phyloP scores from a whole-genome alignment of 1,284 basidiomycete species.

The Pyrrhoderma noxium region DNA sequence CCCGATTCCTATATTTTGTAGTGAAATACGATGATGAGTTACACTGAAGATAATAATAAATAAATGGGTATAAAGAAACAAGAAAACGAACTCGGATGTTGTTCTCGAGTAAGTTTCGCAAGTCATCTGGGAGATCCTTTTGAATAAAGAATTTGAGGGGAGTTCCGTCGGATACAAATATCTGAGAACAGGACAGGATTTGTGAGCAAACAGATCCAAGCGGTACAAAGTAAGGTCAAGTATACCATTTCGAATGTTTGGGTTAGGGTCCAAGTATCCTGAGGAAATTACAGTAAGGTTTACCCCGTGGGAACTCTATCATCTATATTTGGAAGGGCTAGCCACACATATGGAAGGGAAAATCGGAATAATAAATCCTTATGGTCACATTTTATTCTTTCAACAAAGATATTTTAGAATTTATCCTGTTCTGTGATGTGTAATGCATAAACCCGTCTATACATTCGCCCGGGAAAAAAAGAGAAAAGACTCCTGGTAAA shows the following conservation, averaged over 20 bases:
- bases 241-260: constrained; percentile 6
- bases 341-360: too few relatives aligned
- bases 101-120: constrained; percentile 60
- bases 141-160: constrained; percentile 76
- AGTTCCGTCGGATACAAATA: constrained; percentile 60
- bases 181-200: constrained; percentile 25
- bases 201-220: neutral
- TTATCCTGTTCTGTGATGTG: too few relatives aligned
- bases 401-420: too few relatives aligned
- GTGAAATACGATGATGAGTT: constrained; percentile 7
- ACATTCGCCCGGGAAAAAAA: too few relatives aligned
- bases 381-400: too few relatives aligned
- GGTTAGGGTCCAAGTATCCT: too few relatives aligned
- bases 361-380: too few relatives aligned
- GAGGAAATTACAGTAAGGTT: too few relatives aligned
- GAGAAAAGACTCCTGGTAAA: too few relatives aligned
- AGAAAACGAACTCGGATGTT: constrained; percentile 49
- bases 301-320: too few relatives aligned
- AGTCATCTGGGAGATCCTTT: constrained; percentile 61
- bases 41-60: neutral
- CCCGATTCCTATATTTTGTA: constrained; percentile 46
- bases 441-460: too few relatives aligned
- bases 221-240: constrained; percentile 1
- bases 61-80: neutral
- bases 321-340: too few relatives aligned